Percentiles rank a stretch among this genome's conserved stretches.
Evolutionary conservation across 2,329 filamentous ascomycete genomes (phyloP).

Genomic region (Botrytis byssoidea): DNA sequence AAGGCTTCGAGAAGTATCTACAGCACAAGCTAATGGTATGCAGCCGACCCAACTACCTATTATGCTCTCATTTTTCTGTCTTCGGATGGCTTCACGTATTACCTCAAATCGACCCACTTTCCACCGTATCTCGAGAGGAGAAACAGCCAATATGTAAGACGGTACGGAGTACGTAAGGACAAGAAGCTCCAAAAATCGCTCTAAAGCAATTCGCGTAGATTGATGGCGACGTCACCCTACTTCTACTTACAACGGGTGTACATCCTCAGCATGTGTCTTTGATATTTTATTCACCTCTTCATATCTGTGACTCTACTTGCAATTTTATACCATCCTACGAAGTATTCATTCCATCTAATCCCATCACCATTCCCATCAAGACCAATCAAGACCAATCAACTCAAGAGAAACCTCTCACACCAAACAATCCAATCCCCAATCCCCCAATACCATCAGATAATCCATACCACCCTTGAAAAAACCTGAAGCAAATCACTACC

Average conservation of each 20-base stretch:
- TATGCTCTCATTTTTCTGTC: background rate
- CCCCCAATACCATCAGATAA: background rate
- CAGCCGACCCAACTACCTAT: background rate
- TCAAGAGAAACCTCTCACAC: background rate
- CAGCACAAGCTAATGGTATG: background rate
- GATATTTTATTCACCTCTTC: background rate
- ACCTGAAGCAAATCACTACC: background rate
- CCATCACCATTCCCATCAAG: background rate
- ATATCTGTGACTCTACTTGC: background rate
- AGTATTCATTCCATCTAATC: background rate
- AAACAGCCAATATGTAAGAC: background rate
- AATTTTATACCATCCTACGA: background rate
- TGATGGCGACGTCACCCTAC: background rate
- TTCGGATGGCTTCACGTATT: background rate
- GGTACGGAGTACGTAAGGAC: background rate
- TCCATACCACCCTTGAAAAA: background rate
- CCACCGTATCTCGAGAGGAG: background rate
- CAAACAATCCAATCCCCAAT: background rate
- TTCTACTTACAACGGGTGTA: background rate
- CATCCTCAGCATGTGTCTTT: background rate
- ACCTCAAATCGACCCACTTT: constrained; percentile 1
- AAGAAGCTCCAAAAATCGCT: background rate
- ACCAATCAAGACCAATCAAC: background rate
- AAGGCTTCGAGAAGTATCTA: background rate
- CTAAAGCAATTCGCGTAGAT: background rate